Percentiles rank a stretch among this genome's conserved stretches.
Evolutionary conservation across 73 alveolate species (phyloP).

Genomic region (Blepharisma japonicum): DNA sequence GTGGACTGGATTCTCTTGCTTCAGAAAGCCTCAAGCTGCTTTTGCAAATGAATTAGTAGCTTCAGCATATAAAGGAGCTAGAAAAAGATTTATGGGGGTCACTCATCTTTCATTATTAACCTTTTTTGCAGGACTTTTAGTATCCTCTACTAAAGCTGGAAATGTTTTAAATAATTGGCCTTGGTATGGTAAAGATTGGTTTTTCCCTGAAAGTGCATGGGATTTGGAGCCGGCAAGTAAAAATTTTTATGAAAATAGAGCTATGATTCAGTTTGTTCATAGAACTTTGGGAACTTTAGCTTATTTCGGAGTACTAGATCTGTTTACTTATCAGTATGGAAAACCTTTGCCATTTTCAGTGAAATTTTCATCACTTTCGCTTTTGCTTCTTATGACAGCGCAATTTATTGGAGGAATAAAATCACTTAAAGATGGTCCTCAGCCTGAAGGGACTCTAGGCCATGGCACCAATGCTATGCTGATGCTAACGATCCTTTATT

Average conservation of each 20-base stretch:
- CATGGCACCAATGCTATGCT: too few relatives aligned
- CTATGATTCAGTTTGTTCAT: slow-evolving; percentile 71
- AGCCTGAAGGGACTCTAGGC: too few relatives aligned
- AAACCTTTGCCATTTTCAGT: too few relatives aligned
- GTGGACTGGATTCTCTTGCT: slow-evolving; percentile 65
- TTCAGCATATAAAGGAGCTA: slow-evolving; percentile 51
- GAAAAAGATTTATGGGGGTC: slow-evolving; percentile 52
- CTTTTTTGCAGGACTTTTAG: slow-evolving; percentile 40
- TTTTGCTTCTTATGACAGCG: too few relatives aligned
- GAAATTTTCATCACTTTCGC: too few relatives aligned
- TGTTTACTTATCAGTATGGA: neutral
- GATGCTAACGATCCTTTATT: too few relatives aligned
- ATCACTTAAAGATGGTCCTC: too few relatives aligned
- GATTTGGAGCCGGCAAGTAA: slow-evolving; percentile 57
- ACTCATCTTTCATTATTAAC: slow-evolving; percentile 38
- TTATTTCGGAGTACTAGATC: neutral
- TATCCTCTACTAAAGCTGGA: slow-evolving; percentile 85
- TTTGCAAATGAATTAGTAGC: slow-evolving; percentile 62
- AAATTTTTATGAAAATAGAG: slow-evolving; percentile 77
- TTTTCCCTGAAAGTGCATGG: slow-evolving; percentile 55
- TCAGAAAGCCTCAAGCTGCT: slow-evolving; percentile 38
- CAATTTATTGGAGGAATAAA: too few relatives aligned
- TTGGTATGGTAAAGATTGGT: slow-evolving; percentile 60
- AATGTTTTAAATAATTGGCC: slow-evolving; percentile 82
- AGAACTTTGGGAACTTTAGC: slow-evolving; percentile 73